These are phyloP conservation scores for Flaveria brownii DNA, from an alignment of 129 eudicot genomes.

Conservation along the genomic window DNA sequence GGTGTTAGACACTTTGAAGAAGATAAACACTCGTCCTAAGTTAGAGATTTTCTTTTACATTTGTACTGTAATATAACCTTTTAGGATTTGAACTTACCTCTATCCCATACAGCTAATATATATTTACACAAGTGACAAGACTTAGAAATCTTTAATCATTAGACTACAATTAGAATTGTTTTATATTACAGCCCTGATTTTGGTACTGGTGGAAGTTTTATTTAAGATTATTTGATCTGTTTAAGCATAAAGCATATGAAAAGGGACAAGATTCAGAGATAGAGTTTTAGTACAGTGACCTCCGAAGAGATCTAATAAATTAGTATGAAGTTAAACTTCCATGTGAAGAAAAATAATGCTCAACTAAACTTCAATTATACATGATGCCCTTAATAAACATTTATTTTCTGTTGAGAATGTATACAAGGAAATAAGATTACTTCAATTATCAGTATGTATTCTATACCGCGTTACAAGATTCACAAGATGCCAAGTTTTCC, in stretches of 20 bases:
- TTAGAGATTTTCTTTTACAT: no score
- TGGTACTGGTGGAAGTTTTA: background rate
- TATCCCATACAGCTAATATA: no score
- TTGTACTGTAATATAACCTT: background rate
- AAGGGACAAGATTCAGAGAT: conserved; percentile 10
- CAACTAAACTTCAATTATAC: conserved; percentile 22
- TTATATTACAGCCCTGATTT: background rate
- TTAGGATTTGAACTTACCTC: background rate
- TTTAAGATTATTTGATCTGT: conserved; percentile 10
- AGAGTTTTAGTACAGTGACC: conserved; percentile 18
- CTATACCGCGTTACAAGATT: conserved; percentile 27
- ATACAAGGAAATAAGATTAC: conserved; percentile 42
- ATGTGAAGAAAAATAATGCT: conserved; percentile 27
- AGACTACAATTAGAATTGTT: background rate
- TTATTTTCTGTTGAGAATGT: conserved; percentile 28
- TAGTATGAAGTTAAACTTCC: conserved; percentile 18
- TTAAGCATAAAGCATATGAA: conserved; percentile 2
- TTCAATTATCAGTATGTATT: conserved; percentile 37
- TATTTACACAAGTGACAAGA: background rate
- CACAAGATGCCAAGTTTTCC: conserved; percentile 9
- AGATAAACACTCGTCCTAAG: no score
- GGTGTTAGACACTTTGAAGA: no score
- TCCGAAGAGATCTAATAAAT: conserved; percentile 13
- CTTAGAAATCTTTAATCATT: background rate
- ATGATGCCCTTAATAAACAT: conserved; percentile 31